Evolutionary conservation across 192 early-diverging fungal genomes (phyloP).

Genomic region (Cetraspora pellucida): DNA sequence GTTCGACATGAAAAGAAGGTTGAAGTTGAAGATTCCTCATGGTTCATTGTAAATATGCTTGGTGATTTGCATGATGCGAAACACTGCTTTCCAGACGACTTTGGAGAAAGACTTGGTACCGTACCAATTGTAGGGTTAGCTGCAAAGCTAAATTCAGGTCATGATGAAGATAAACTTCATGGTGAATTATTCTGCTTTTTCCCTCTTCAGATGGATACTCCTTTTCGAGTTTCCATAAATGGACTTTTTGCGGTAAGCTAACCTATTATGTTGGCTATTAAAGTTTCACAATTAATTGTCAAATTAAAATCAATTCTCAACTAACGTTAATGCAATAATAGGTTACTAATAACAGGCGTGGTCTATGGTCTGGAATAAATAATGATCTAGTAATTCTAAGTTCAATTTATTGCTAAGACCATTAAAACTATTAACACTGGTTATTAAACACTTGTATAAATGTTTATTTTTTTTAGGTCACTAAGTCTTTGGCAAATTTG

Average conservation of each 20-base stretch:
- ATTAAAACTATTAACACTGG: no score
- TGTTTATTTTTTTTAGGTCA: background rate
- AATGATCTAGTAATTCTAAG: background rate
- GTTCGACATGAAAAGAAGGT: background rate
- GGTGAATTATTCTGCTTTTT: slow-evolving; percentile 45
- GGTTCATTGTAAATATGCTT: slow-evolving; percentile 37
- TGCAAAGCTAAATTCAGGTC: slow-evolving; percentile 10
- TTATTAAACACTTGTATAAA: background rate
- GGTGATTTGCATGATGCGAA: slow-evolving; percentile 29
- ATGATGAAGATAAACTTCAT: background rate
- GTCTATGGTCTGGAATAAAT: background rate
- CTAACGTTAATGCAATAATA: background rate
- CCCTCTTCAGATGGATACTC: slow-evolving; percentile 38
- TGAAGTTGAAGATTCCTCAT: background rate
- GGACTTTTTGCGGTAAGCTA: slow-evolving; percentile 43
- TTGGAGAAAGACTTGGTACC: slow-evolving; percentile 22
- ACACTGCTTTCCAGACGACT: slow-evolving; percentile 12
- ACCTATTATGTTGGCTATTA: background rate
- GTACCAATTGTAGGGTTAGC: slow-evolving; percentile 48
- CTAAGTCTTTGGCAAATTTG: background rate
- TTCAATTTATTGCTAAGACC: no score
- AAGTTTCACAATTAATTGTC: no score
- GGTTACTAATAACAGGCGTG: background rate
- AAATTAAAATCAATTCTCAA: no score
- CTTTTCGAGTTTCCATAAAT: slow-evolving; percentile 44